Evolutionary conservation across 2,329 filamentous ascomycete species (phyloP).

Genomic region (Colletotrichum horii): DNA sequence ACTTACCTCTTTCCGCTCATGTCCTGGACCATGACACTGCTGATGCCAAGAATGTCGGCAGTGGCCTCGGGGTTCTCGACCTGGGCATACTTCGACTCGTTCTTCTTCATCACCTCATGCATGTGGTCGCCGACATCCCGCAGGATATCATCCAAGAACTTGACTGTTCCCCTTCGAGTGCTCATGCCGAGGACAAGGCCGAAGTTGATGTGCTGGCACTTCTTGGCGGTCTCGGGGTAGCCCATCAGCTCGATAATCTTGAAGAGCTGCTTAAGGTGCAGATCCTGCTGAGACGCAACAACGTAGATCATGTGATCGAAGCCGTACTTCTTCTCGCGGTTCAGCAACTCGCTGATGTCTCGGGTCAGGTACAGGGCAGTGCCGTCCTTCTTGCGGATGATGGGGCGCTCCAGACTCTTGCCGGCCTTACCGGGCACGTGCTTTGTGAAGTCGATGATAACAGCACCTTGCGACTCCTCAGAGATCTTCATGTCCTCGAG

Average conservation of each 20-base stretch:
- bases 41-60: constrained; percentile 90
- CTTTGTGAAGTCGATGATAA: constrained; percentile 75
- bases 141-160: constrained; percentile 76
- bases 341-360: constrained; percentile 76
- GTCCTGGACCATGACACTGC: constrained; percentile 96
- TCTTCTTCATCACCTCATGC: constrained; percentile 96
- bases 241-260: constrained; percentile 78
- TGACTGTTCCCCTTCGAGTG: constrained; percentile 75
- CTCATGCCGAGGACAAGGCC: constrained; percentile 75
- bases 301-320: constrained; percentile 81
- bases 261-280: constrained; percentile 77
- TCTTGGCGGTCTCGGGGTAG: constrained; percentile 68
- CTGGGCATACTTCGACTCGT: constrained; percentile 88
- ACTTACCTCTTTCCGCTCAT: constrained; percentile 90
- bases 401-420: constrained; percentile 72
- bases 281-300: constrained; percentile 73
- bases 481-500: constrained; percentile 70
- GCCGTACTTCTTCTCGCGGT: constrained; percentile 58
- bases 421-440: constrained; percentile 69
- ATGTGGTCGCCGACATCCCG: constrained; percentile 88
- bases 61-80: constrained; percentile 81
- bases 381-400: constrained; percentile 76
- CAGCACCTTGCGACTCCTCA: constrained; percentile 73
- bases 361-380: constrained; percentile 80
- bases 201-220: constrained; percentile 78